phyloP scores from a whole-genome alignment of 2,329 filamentous ascomycete genomes.

The Exophiala sideris region DNA sequence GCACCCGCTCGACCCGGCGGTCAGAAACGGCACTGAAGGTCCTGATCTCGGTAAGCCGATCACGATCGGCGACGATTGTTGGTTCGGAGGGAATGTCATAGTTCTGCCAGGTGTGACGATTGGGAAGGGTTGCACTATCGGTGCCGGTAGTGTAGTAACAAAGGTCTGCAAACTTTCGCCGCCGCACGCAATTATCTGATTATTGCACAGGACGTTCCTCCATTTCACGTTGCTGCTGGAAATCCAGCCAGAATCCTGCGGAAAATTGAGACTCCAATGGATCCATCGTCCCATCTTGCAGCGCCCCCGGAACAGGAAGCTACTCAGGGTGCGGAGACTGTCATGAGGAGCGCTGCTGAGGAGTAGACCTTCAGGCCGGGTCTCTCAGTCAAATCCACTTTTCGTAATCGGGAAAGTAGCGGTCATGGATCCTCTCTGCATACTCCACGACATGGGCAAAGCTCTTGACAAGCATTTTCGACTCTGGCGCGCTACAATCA shows the following conservation, averaged over 20 bases:
- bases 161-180: constrained; percentile 42
- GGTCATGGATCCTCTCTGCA: constrained; percentile 53
- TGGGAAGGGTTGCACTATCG: constrained; percentile 41
- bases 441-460: constrained; percentile 55
- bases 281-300: constrained; percentile 4
- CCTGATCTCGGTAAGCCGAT: constrained; percentile 74
- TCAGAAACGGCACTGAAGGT: constrained; percentile 71
- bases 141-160: constrained; percentile 41
- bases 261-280: constrained; percentile 39
- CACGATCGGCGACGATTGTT: constrained; percentile 49
- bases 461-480: constrained; percentile 42
- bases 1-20: constrained; percentile 71
- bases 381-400: constrained; percentile 30
- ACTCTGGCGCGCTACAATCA: constrained; percentile 45
- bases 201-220: constrained; percentile 37
- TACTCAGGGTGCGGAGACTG: neutral
- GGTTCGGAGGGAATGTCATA: constrained; percentile 49
- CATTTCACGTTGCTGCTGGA: constrained; percentile 41
- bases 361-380: neutral
- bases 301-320: neutral
- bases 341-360: neutral
- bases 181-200: neutral
- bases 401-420: constrained; percentile 59
- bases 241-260: constrained; percentile 41
- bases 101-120: constrained; percentile 44